Percentiles rank a stretch among this genome's conserved stretches.
Conservation (phyloP, 23 red algal genomes). For the Gracilaria gracilis region DNA sequence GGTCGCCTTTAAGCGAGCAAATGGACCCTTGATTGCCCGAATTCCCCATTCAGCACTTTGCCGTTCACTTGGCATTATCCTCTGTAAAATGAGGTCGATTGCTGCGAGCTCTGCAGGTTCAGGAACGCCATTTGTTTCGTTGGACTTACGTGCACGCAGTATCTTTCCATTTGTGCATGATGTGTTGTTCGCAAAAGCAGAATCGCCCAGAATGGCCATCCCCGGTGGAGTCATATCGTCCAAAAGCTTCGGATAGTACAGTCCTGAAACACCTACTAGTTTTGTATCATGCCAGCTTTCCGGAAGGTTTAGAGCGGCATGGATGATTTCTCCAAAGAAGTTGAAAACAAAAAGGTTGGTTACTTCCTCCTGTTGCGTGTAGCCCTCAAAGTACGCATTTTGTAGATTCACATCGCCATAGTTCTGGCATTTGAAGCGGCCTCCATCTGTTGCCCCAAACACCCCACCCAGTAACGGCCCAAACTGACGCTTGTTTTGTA, state of each 20-base stretch:
- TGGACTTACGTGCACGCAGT: constrained; percentile 22
- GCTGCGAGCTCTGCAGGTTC: background rate
- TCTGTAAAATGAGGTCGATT: background rate
- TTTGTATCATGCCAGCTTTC: constrained; percentile 38
- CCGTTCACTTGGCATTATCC: constrained; percentile 37
- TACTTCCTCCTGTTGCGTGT: constrained; percentile 22
- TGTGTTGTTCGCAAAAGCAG: background rate
- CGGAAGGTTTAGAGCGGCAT: constrained; percentile 43
- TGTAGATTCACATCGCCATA: background rate
- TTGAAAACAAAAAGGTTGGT: constrained; percentile 47
- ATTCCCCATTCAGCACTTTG: constrained; percentile 38
- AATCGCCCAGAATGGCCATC: constrained; percentile 27
- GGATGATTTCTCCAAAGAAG: constrained; percentile 17
- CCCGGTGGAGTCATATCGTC: constrained; percentile 24
- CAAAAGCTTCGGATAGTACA: constrained; percentile 13
- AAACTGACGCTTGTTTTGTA: constrained; percentile 1
- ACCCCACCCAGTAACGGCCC: constrained; percentile 6
- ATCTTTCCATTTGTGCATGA: constrained; percentile 26
- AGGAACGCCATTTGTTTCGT: background rate
- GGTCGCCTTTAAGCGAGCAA: background rate
- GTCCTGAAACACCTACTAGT: constrained; percentile 23
- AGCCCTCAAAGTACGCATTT: constrained; percentile 37
- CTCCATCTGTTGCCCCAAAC: constrained; percentile 30
- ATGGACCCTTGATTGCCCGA: background rate
- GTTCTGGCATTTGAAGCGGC: background rate